A percentile compares a stretch with the other conserved stretches of the same genome.
These are phyloP conservation scores for Polyporus tsugae DNA, from an alignment of 1,284 basidiomycete genomes.

Conservation along the genomic window DNA sequence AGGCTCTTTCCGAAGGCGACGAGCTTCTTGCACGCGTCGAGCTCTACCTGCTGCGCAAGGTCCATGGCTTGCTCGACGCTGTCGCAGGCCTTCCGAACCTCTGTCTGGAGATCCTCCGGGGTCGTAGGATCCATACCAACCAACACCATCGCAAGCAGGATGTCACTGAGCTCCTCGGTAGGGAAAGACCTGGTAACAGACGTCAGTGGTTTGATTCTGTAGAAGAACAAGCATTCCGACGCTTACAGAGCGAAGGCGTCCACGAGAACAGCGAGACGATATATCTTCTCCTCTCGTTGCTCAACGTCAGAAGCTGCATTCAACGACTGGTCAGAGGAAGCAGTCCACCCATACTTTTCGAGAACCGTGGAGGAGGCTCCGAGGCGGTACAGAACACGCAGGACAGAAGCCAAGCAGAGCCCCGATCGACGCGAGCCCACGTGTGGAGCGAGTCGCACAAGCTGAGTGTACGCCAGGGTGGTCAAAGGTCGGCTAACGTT, in stretches of 20 bases:
- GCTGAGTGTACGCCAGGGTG: constrained; percentile 25
- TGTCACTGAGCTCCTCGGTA: constrained; percentile 53
- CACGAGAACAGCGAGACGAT: constrained; percentile 54
- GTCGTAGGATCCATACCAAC: constrained; percentile 64
- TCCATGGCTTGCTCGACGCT: constrained; percentile 16
- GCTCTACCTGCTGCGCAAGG: constrained; percentile 49
- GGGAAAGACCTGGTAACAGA: constrained; percentile 31
- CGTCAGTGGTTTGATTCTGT: constrained; percentile 35
- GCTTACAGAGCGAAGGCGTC: constrained; percentile 57
- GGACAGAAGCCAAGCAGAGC: constrained; percentile 17
- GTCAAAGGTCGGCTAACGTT: constrained; percentile 7
- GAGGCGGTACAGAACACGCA: constrained; percentile 27
- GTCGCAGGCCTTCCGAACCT: constrained; percentile 42
- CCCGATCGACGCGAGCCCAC: constrained; percentile 17
- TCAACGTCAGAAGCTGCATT: constrained; percentile 14
- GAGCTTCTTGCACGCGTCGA: constrained; percentile 53
- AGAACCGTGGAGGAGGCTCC: constrained; percentile 33
- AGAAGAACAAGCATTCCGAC: neutral
- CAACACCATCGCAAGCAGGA: constrained; percentile 59
- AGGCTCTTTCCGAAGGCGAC: constrained; percentile 45
- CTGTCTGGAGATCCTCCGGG: constrained; percentile 51
- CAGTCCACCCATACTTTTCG: constrained; percentile 21
- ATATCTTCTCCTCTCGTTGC: constrained; percentile 44
- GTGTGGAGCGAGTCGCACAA: constrained; percentile 18
- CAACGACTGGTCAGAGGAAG: neutral